Percentiles rank a stretch among this genome's conserved stretches.
Conservation (phyloP, 345 rosid species). For the Gossypioides kirkii region DNA sequence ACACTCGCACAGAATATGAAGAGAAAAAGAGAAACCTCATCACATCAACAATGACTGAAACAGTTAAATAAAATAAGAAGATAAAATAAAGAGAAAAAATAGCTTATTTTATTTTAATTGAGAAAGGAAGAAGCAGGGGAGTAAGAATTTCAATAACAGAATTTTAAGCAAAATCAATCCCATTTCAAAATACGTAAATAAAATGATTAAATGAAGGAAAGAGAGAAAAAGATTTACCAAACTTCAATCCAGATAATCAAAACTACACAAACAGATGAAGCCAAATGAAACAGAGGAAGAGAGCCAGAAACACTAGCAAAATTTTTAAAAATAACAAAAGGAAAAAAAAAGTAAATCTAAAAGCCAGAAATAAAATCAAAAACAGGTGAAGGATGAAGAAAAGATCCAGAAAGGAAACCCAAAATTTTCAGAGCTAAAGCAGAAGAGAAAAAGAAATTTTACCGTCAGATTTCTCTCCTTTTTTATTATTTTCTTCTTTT, state of each 20-base stretch:
- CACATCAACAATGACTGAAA: not conserved
- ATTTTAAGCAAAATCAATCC: not conserved
- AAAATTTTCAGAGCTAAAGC: not conserved
- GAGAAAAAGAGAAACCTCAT: not conserved
- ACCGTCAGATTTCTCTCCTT: constrained; percentile 16
- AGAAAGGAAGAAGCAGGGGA: not conserved
- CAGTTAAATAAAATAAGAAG: not conserved
- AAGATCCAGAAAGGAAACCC: constrained; percentile 3
- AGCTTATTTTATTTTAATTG: not conserved
- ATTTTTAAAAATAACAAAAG: too few species aligned
- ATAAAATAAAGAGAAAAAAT: not conserved
- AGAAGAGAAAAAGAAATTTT: constrained; percentile 19
- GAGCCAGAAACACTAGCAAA: too few species aligned
- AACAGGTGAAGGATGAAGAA: not conserved
- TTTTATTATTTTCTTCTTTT: not conserved
- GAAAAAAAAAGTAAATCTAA: not conserved
- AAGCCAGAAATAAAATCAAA: constrained; percentile 6
- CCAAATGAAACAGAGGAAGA: too few species aligned
- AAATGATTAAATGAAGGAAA: too few species aligned
- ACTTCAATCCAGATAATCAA: too few species aligned
- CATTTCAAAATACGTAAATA: not conserved
- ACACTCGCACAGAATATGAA: not conserved
- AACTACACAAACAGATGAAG: too few species aligned
- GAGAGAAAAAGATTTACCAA: too few species aligned
- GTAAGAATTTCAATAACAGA: not conserved